A percentile compares a stretch with the other conserved stretches of the same genome.
These are phyloP conservation scores for Cruciata laevipes DNA, from an alignment of 257 asterid species.

Conservation along the genomic window DNA sequence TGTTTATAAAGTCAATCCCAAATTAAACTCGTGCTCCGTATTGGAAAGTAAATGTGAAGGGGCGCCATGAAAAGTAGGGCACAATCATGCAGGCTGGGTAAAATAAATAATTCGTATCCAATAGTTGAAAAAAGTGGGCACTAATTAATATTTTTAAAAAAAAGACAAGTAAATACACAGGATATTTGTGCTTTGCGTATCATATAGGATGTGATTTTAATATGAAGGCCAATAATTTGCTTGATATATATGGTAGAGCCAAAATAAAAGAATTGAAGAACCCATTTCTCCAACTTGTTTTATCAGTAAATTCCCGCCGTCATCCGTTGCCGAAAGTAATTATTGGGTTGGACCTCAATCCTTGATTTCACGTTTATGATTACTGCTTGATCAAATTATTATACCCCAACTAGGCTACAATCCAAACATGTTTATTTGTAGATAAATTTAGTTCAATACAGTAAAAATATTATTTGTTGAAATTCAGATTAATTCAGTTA, in stretches of 20 bases:
- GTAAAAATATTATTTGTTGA: too few relatives aligned
- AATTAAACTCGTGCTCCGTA: not conserved
- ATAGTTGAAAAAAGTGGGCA: slow-evolving; percentile 1
- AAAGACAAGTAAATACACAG: not conserved
- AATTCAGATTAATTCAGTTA: too few relatives aligned
- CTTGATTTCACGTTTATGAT: slow-evolving; percentile 2
- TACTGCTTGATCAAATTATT: not conserved
- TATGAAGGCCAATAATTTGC: not conserved
- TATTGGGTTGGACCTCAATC: not conserved
- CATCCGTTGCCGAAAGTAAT: not conserved
- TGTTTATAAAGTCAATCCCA: too few relatives aligned
- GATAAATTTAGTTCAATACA: too few relatives aligned
- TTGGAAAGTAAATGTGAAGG: not conserved
- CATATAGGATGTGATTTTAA: not conserved
- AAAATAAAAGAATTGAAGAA: slow-evolving; percentile 1
- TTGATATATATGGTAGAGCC: not conserved
- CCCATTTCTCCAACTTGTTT: not conserved
- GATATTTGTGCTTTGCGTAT: not conserved
- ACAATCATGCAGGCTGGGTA: slow-evolving; percentile 3
- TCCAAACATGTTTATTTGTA: too few relatives aligned
- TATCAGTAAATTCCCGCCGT: not conserved
- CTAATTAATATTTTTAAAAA: not conserved
- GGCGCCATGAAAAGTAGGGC: slow-evolving; percentile 3
- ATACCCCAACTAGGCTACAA: too few relatives aligned
- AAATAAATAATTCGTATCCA: not conserved